Base-by-base conservation (phyloP, 1,139 yeast genomes). In the Suhomyces coccinellae region DNA sequence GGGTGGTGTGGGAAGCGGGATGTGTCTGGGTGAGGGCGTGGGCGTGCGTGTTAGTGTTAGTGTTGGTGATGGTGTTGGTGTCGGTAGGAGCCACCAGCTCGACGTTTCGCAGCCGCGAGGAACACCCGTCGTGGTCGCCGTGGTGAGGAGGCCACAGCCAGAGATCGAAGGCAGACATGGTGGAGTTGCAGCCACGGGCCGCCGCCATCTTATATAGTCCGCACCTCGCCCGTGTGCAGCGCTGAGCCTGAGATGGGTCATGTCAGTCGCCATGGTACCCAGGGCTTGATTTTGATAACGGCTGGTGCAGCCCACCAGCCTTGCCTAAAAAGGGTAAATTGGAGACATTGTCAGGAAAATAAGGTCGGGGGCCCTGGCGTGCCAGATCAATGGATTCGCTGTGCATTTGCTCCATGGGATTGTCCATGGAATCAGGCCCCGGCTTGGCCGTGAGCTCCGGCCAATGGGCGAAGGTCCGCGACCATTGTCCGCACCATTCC, bases 181-280 rank as follows among this genome's bases (percentile, higher is more conserved):
- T 30, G 35, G 12, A 16, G 24, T 20, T 20, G 24, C 24, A 20
- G 24, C 24, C 24, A 20, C 8, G 24, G 24, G 7, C 8, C 8
- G n/a, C 24, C 24, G 24, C 24, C 24, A 2, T 4, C 28, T 33
- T 39, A 38, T 38, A 38, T 38, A 38, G 9, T 8, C 12, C 8
- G 20, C 4, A 17, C 6, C 20, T 17, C 20, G 20, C 20, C 6
- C 4, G 4, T 17, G 20, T 26, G 27, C 38, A 36, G 38, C 13
- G 22, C 24, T 17, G 26, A 27, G 15, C 28, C 28, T 37, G 39
- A 20, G 11, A n/a, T 16, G 17, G 41, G 41, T 37, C 38, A 42
- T 41, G 34, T 37, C 45, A 33, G 41, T 37, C 45, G 33, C 41
- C 38, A 37, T 42, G 41, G 38, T 14, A 29, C 31, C 41, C 13